Base-by-base conservation (phyloP, 2,329 filamentous ascomycete species). In the Volutella citrinella region DNA sequence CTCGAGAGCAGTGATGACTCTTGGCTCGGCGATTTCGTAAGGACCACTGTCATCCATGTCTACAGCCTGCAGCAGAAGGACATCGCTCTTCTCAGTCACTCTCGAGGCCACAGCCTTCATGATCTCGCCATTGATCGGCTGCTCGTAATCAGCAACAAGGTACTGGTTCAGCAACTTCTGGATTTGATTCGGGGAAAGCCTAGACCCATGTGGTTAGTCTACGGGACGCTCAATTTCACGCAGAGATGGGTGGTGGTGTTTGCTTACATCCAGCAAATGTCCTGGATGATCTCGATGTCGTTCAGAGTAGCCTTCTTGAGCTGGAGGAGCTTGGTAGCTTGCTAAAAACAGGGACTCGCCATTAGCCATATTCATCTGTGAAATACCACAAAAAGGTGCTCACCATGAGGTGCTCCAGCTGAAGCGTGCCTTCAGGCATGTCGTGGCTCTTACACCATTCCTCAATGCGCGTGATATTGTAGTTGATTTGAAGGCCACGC, bases 361-460 rank as follows among this genome's bases (percentile, higher is more conserved):
- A 33, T 27, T 17, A 34, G 15, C 9, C 2, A 28, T 28, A 25
- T n/a, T n/a, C n/a, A n/a, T n/a, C n/a, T n/a, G n/a, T n/a, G n/a
- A n/a, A n/a, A n/a, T n/a, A n/a, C n/a, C n/a, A n/a, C n/a, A n/a
- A n/a, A n/a, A 7, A 24, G 14, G 7, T 27, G 40, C 49, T 64
- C 67, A 88, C 85, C 93, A 98, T 98, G 51, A 98, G 69, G 71
- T 98, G 93, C 72, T 98, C 93, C 36, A 98, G 77, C 68, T 97
- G 91, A 33, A 98, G 76, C 19, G 91, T 98, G 35, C 93, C 93
- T 65, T 98, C 91, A 2, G 93, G 93, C 91, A 98, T 97, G 53
- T 97, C 93, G 62, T 98, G 94, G 57, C 90, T 95, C 80, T 98
- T 98, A 70, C 93, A 98, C 93, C 93, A 98, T 67, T 98, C 93